Evolutionary conservation across 306 rosid species (phyloP).

Genomic region (Sicyos edulis): DNA sequence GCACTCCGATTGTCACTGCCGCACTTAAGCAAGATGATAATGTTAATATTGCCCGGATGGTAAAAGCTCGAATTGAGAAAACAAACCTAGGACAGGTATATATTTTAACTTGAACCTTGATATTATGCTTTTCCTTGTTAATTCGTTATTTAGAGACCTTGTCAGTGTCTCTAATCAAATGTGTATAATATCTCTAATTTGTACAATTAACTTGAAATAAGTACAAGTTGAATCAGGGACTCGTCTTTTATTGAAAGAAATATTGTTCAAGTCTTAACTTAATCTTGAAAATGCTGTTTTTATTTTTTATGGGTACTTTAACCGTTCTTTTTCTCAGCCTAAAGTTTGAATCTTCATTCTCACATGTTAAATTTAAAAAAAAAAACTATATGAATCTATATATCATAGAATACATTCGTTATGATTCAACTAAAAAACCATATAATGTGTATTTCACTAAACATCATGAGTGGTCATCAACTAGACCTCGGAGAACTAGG

Average conservation of each 20-base stretch:
- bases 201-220: no score
- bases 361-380: no score
- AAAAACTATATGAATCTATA: no score
- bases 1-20: conserved; percentile 86
- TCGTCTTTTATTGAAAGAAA: not conserved
- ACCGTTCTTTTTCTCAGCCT: no score
- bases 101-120: not conserved
- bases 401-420: no score
- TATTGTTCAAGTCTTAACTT: not conserved
- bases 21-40: conserved; percentile 49
- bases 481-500: no score
- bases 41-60: conserved; percentile 52
- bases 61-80: conserved; percentile 86
- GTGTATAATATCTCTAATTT: not conserved
- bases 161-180: not conserved
- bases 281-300: not conserved
- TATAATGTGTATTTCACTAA: no score
- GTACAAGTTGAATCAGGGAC: not conserved
- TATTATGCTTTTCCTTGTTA: not conserved
- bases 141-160: not conserved
- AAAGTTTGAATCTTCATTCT: no score
- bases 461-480: no score
- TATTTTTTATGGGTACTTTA: not conserved
- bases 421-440: no score
- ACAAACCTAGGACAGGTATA: conserved; percentile 83